Base-by-base conservation (phyloP, 1,284 basidiomycete genomes). In the Malassezia obtusa region DNA sequence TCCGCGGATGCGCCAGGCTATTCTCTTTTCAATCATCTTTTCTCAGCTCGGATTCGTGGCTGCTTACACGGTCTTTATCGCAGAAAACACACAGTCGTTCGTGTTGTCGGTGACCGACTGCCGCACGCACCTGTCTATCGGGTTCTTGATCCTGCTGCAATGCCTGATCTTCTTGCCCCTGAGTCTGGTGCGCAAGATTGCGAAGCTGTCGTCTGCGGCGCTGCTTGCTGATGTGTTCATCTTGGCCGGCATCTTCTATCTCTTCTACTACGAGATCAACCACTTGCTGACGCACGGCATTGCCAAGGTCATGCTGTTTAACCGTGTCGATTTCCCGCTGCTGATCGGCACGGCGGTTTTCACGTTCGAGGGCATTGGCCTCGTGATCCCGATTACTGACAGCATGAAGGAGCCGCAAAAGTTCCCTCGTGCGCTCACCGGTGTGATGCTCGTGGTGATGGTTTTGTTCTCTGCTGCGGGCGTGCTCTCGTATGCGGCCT, bases 301-400 rank as follows among this genome's bases (percentile, higher is more conserved):
- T 14, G 67, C 87, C n/a, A 82, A 92, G 57, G 82, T 96, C 35
- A 79, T 82, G 62, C 64, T 88, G 75, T 98, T 98, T 78, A 99
- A 98, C 77, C 74, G 81, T 6, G 84, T 83, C 67, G 84, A 86
- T 60, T 98, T 90, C 78, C 85, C 92, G 0, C 77, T 98, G 19
- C 82, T 98, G 58, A 87, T 98, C 60, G 94, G 89, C 22, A 96
- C 94, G 15, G 92, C 92, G 4, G 92, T 98, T 21, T 98, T 96
- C 74, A 90, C 94, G 0, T 99, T 98, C 63, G 94, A 98, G 76
- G 92, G 92, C 15, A 89, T 98, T 62, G 92, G 94, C 44, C 78
- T 98, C 74, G 86, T 98, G 59, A 89, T 98, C 62, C 92, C 94
- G 11, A 95, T 98, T 65, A 90, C 89, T 8, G 91, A 99, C 71